These are phyloP conservation scores for Sporothrix curviconia DNA, from an alignment of 2,329 filamentous ascomycete genomes.

Conservation along the genomic window DNA sequence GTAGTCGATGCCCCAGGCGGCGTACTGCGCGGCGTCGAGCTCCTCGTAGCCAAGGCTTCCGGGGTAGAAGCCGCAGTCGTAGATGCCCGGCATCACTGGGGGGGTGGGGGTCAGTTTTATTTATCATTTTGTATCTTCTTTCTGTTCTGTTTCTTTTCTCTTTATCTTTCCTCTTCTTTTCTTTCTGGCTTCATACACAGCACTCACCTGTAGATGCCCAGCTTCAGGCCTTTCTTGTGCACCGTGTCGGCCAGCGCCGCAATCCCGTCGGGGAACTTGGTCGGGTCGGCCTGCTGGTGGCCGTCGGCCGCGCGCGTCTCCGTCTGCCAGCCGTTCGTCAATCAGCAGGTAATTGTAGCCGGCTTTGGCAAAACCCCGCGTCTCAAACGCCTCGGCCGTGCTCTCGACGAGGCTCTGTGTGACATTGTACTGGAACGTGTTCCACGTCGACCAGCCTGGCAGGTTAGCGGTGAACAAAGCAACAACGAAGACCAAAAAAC, in stretches of 20 bases:
- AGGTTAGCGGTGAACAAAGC: background rate
- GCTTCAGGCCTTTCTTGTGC: constrained; percentile 41
- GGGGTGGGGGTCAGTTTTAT: background rate
- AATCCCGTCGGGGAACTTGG: constrained; percentile 26
- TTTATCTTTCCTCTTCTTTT: background rate
- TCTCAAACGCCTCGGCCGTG: constrained; percentile 15
- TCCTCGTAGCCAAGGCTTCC: constrained; percentile 34
- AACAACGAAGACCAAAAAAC: background rate
- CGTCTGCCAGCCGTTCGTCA: constrained; percentile 22
- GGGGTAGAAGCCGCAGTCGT: constrained; percentile 33
- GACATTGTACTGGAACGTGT: background rate
- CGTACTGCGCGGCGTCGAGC: constrained; percentile 46
- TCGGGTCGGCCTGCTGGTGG: background rate
- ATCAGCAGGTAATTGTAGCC: constrained; percentile 18
- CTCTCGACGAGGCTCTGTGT: constrained; percentile 17
- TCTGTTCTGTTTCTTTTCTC: background rate
- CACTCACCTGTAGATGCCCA: constrained; percentile 41
- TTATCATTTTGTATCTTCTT: background rate
- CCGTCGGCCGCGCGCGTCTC: background rate
- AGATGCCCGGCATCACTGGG: constrained; percentile 36
- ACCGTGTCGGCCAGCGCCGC: constrained; percentile 38
- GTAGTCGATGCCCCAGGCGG: constrained; percentile 46
- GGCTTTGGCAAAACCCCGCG: constrained; percentile 15
- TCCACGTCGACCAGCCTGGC: background rate
- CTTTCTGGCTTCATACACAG: background rate